Percentiles rank a stretch among this genome's conserved stretches.
Evolutionary conservation across 2,329 filamentous ascomycete species (phyloP).

Genomic region (Trichophyton verrucosum): DNA sequence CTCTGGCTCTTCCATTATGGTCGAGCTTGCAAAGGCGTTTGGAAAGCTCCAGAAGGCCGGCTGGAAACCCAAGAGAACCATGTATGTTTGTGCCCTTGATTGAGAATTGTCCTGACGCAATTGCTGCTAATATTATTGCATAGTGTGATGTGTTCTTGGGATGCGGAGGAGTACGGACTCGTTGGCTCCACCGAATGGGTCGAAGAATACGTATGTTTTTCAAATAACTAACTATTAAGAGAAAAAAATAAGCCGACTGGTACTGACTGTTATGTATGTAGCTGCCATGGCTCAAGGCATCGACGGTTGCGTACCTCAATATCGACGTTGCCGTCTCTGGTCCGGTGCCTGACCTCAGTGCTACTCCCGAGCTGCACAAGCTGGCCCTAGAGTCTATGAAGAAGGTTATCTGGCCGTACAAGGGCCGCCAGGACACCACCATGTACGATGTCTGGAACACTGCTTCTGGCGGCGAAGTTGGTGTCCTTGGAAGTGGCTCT

Average conservation of each 20-base stretch:
- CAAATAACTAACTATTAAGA: too few relatives aligned
- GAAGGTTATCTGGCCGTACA: constrained; percentile 32
- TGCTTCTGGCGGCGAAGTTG: constrained; percentile 24
- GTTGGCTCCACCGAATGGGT: constrained; percentile 37
- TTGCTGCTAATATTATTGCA: not conserved
- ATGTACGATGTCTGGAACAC: constrained; percentile 36
- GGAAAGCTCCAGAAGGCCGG: constrained; percentile 36
- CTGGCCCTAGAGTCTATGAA: constrained; percentile 27
- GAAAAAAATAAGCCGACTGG: not conserved
- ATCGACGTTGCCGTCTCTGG: constrained; percentile 40
- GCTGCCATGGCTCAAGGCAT: constrained; percentile 34
- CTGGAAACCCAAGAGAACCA: constrained; percentile 42
- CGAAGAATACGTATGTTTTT: constrained; percentile 32
- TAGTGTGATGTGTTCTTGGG: constrained; percentile 25
- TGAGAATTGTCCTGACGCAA: not conserved
- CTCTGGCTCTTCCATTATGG: constrained; percentile 38
- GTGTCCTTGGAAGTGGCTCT: constrained; percentile 35
- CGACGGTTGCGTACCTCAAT: constrained; percentile 40
- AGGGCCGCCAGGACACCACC: constrained; percentile 27
- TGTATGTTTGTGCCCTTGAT: constrained; percentile 19
- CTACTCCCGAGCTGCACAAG: constrained; percentile 31
- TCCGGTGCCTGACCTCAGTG: constrained; percentile 27
- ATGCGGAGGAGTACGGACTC: constrained; percentile 28
- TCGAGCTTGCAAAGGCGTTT: constrained; percentile 41
- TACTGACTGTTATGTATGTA: constrained; percentile 6